Conservation (phyloP, 768 basidiomycete species). For the Rhodotorula taiwanensis region DNA sequence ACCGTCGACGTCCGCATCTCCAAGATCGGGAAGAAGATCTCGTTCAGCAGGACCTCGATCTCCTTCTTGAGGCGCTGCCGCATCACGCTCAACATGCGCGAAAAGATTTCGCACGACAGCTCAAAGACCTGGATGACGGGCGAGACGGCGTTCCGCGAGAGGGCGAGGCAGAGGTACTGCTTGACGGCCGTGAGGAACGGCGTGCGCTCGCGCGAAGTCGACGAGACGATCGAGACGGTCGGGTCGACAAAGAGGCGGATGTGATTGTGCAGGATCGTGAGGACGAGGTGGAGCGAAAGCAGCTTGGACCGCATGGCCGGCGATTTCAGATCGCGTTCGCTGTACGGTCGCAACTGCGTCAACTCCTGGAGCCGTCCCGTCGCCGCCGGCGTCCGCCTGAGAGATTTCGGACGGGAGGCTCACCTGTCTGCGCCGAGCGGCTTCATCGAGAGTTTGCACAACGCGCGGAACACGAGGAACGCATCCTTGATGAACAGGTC, state of each 20-base stretch:
- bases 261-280: conserved; percentile 84
- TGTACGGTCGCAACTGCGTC: too few species aligned
- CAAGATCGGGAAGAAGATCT: conserved; percentile 95
- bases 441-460: conserved; percentile 98
- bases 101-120: conserved; percentile 95
- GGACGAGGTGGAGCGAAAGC: conserved; percentile 84
- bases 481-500: conserved; percentile 96
- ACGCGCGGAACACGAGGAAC: conserved; percentile 90
- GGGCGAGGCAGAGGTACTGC: conserved; percentile 84
- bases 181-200: conserved; percentile 88
- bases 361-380: too few species aligned
- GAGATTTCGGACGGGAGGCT: conserved; percentile 37
- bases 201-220: conserved; percentile 76
- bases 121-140: conserved; percentile 96
- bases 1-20: conserved; percentile 96
- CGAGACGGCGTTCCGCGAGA: conserved; percentile 92
- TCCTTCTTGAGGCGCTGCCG: conserved; percentile 99
- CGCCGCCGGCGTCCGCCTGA: conserved; percentile 46
- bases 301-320: conserved; percentile 96
- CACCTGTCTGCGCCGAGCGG: conserved; percentile 83
- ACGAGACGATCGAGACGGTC: conserved; percentile 81
- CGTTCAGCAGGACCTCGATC: conserved; percentile 94
- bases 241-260: conserved; percentile 85
- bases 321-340: conserved; percentile 91
- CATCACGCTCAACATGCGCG: conserved; percentile 89